Percentiles rank a stretch among this genome's conserved stretches.
phyloP scores from a whole-genome alignment of 2,329 filamentous ascomycete genomes.

The Claviceps pusilla region DNA sequence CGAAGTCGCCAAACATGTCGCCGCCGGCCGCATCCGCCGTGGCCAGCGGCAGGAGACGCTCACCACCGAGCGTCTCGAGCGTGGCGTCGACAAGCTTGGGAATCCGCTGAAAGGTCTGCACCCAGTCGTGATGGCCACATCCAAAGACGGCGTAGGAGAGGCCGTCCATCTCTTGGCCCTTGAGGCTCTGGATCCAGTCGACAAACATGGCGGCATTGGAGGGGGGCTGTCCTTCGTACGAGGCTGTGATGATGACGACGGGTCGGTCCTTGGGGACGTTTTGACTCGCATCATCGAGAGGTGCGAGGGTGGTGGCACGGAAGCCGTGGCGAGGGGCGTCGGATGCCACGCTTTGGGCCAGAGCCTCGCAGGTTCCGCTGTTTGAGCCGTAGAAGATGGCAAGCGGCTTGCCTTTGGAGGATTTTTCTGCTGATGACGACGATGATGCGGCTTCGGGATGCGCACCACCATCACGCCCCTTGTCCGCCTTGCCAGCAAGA shows the following conservation, averaged over 20 bases:
- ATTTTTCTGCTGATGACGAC: background rate
- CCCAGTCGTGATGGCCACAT: conserved; percentile 45
- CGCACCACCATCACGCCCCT: conserved; percentile 7
- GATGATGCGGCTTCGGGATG: background rate
- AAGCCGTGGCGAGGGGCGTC: conserved; percentile 47
- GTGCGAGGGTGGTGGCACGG: conserved; percentile 33
- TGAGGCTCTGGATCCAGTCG: conserved; percentile 44
- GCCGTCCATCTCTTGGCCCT: conserved; percentile 34
- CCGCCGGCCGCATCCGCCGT: conserved; percentile 44
- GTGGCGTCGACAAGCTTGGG: conserved; percentile 46
- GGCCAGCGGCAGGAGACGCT: conserved; percentile 30
- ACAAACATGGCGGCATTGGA: conserved; percentile 58
- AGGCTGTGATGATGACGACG: conserved; percentile 51
- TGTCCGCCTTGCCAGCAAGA: conserved; percentile 21
- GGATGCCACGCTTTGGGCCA: conserved; percentile 47
- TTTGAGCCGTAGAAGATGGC: conserved; percentile 62
- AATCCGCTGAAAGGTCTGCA: conserved; percentile 49
- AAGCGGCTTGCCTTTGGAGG: conserved; percentile 27
- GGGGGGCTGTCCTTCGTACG: conserved; percentile 60
- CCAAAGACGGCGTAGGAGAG: conserved; percentile 57
- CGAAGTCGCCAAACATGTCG: conserved; percentile 54
- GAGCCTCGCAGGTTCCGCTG: conserved; percentile 57
- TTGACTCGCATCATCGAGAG: conserved; percentile 46
- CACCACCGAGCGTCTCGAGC: conserved; percentile 24
- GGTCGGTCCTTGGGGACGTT: conserved; percentile 45